Base-by-base conservation (phyloP, 306 rosid species). In the Sindora glabra region DNA sequence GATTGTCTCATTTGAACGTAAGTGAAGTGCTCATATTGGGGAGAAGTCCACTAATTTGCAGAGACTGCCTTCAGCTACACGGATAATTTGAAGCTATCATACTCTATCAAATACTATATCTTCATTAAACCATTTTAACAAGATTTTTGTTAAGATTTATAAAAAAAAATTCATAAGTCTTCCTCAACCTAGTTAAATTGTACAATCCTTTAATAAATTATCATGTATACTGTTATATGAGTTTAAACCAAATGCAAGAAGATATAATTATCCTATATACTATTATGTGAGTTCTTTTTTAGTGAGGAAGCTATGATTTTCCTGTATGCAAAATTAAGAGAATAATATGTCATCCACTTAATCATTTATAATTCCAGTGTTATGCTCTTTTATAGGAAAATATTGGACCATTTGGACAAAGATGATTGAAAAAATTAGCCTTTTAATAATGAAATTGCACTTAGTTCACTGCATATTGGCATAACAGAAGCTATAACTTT, bases 1-100 rank as follows among this genome's bases (percentile, higher is more conserved):
- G 87, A 36, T 26, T 74, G 86, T 1, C 81, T 79, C 72, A 38
- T n/a, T 22, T 84, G 27, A 30, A 76, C 67, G 53, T 33, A 23
- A 55, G 56, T 58, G 51, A 90, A 40, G 52, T 48, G 84, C 21
- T 58, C 74, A 72, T 82, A 79, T 9, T 8, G 21, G 2, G 89
- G 74, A 48, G 65, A 69, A 47, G 78, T 79, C 94, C 94, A 87
- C 95, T 90, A 90, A 66, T 90, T 87, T 30, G 48, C 70, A 32
- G 62, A 52, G 56, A 79, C 46, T n/a, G n/a, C n/a, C n/a, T n/a
- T n/a, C n/a, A n/a, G n/a, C n/a, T n/a, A n/a, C n/a, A n/a, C n/a
- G n/a, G n/a, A n/a, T n/a, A n/a, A n/a, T n/a, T n/a, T n/a, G n/a
- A n/a, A n/a, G n/a, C n/a, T n/a, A n/a, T n/a, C n/a, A n/a, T n/a